Evolutionary conservation across 1,284 basidiomycete genomes (phyloP), one percentile per base, ranked within the genome.

Genomic region (Malassezia pachydermatis): DNA sequence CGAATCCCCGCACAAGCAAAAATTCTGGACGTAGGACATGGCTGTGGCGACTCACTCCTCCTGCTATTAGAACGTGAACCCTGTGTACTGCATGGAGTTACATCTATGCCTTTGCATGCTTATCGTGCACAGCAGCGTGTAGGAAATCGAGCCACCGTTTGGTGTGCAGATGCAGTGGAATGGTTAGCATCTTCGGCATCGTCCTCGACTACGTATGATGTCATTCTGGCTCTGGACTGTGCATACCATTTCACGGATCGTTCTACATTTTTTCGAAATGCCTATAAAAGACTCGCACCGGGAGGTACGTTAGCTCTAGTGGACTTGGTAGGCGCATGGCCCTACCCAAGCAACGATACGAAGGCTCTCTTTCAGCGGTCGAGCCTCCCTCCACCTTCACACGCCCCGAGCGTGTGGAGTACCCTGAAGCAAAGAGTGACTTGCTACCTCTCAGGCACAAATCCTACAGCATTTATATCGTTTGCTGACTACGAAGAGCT

Each of bases 191-290:
- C 10, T 20, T 11, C 6, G 8, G 17, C 49, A 28, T 48, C n/a
- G 14, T 23, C 33, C 5, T n/a, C 6, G 3, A n/a, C 10, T 29
- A 9, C 20, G 17, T 71, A 67, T 50, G 65, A 69, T 32, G 47
- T 47, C 23, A 63, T 71, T 30, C 50, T 67, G 3, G 68, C 67
- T 2, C 58, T 69, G 3, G 68, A 71, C 51, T 71, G 67, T 51
- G 65, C 65, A 9, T 71, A 65, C 51, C 68, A 71, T 49, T 70
- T 70, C 42, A 41, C 43, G 25, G 40, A 52, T 24, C 50, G 66
- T 5, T 32, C 54, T 7, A 46, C 54, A 11, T 70, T 65, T 32
- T 55, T 71, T 34, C 43, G 42, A 23, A 41, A 51, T 2, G 61
- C 60, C 3, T 45, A 42, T n/a, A 13, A 30, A 25, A 24, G 54